phyloP scores from a whole-genome alignment of 169 alveolate genomes.

The Plasmodium billcollinsi region DNA sequence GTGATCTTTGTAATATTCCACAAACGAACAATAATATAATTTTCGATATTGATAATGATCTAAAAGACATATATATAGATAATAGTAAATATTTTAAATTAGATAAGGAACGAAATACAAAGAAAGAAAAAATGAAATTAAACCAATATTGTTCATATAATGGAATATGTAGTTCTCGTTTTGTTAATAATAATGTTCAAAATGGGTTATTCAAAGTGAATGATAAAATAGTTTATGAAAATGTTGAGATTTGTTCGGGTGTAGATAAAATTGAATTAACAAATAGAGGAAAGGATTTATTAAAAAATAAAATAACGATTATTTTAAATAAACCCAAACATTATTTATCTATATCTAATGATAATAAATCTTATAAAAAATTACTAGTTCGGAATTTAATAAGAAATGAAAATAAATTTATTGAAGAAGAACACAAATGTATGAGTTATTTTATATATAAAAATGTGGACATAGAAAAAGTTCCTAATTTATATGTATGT shows the following conservation, averaged over 20 bases:
- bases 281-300: slow-evolving; percentile 41
- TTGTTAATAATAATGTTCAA: slow-evolving; percentile 42
- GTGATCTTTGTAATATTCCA: neutral
- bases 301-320: slow-evolving; percentile 69
- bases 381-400: slow-evolving; percentile 68
- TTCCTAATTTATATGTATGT: slow-evolving; percentile 75
- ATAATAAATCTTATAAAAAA: slow-evolving; percentile 60
- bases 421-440: slow-evolving; percentile 77
- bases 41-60: slow-evolving; percentile 20
- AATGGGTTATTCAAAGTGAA: slow-evolving; percentile 71
- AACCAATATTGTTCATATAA: slow-evolving; percentile 48
- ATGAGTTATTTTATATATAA: slow-evolving; percentile 76
- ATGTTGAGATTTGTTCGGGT: slow-evolving; percentile 9
- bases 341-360: slow-evolving; percentile 60
- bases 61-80: slow-evolving; percentile 48
- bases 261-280: slow-evolving; percentile 59
- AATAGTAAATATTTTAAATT: slow-evolving; percentile 45
- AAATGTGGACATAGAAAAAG: slow-evolving; percentile 64
- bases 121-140: slow-evolving; percentile 15
- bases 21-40: neutral
- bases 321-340: slow-evolving; percentile 69
- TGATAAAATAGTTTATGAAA: slow-evolving; percentile 49
- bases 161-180: slow-evolving; percentile 73
- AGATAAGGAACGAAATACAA: neutral
- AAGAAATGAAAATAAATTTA: slow-evolving; percentile 73